These are phyloP conservation scores for Leonotis leonurus DNA, from an alignment of 257 asterid species.

Conservation along the genomic window DNA sequence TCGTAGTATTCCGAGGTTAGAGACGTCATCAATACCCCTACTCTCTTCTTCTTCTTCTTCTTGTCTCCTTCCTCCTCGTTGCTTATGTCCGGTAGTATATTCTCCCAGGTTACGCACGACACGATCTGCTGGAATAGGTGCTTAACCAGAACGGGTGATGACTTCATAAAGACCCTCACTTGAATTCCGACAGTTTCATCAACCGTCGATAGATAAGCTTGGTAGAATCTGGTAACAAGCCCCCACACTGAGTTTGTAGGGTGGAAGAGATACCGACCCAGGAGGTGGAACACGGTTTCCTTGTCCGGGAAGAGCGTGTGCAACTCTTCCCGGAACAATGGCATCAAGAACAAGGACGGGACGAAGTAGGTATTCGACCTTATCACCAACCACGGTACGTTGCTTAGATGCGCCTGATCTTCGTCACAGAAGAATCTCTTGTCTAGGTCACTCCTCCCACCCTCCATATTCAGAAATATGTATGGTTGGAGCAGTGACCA, in stretches of 20 bases:
- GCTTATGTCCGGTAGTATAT: slow-evolving; percentile 35
- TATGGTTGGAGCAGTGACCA: slow-evolving; percentile 16
- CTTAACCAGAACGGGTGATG: slow-evolving; percentile 27
- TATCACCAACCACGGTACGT: slow-evolving; percentile 50
- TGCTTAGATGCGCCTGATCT: slow-evolving; percentile 39
- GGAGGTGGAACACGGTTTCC: slow-evolving; percentile 58
- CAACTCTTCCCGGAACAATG: slow-evolving; percentile 44
- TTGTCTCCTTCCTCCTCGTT: neutral
- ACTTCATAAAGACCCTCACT: slow-evolving; percentile 38
- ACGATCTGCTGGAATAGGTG: slow-evolving; percentile 47
- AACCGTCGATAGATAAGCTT: slow-evolving; percentile 43
- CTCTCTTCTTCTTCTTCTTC: slow-evolving; percentile 10
- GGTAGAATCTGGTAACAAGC: slow-evolving; percentile 47
- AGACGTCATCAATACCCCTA: slow-evolving; percentile 45
- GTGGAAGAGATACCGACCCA: slow-evolving; percentile 62
- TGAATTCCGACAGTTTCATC: slow-evolving; percentile 61
- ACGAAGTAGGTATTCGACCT: slow-evolving; percentile 48
- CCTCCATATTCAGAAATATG: slow-evolving; percentile 48
- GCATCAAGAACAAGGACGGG: slow-evolving; percentile 59
- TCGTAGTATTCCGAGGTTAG: slow-evolving; percentile 11
- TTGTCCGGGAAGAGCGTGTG: slow-evolving; percentile 51
- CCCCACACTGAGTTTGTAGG: slow-evolving; percentile 73
- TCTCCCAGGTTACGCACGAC: slow-evolving; percentile 16
- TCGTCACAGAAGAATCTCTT: slow-evolving; percentile 53
- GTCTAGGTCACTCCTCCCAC: slow-evolving; percentile 47